Conservation (phyloP, 345 rosid genomes). For the Reutealis trisperma region DNA sequence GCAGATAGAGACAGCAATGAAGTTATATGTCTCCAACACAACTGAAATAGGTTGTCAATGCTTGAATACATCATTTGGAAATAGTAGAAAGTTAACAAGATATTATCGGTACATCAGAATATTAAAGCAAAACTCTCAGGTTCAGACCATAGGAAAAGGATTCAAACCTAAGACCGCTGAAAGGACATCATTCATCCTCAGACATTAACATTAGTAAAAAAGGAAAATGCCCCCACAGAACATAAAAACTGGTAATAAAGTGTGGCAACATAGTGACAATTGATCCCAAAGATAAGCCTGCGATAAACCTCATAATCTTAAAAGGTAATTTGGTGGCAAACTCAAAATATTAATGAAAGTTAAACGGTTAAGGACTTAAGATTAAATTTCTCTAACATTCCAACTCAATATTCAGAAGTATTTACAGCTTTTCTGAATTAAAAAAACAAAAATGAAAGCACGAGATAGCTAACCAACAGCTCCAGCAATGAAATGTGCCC, state of each 20-base stretch:
- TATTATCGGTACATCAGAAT: background rate
- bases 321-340: background rate
- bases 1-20: background rate
- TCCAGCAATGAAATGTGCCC: slow-evolving; percentile 93
- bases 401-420: background rate
- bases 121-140: too few relatives aligned
- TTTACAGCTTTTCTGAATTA: background rate
- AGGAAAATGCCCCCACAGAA: too few relatives aligned
- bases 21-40: background rate
- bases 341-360: too few relatives aligned
- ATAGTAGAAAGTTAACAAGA: background rate
- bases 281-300: background rate
- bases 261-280: too few relatives aligned
- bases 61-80: background rate
- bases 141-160: too few relatives aligned
- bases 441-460: background rate
- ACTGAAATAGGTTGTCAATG: background rate
- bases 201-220: too few relatives aligned
- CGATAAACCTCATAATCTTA: background rate
- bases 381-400: background rate
- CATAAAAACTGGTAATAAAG: too few relatives aligned
- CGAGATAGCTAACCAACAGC: slow-evolving; percentile 61
- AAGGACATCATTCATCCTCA: too few relatives aligned
- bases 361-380: background rate
- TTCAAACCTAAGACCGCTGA: too few relatives aligned